phyloP scores from a whole-genome alignment of 176 grass and related monocot genomes.

The Dactylis glomerata region DNA sequence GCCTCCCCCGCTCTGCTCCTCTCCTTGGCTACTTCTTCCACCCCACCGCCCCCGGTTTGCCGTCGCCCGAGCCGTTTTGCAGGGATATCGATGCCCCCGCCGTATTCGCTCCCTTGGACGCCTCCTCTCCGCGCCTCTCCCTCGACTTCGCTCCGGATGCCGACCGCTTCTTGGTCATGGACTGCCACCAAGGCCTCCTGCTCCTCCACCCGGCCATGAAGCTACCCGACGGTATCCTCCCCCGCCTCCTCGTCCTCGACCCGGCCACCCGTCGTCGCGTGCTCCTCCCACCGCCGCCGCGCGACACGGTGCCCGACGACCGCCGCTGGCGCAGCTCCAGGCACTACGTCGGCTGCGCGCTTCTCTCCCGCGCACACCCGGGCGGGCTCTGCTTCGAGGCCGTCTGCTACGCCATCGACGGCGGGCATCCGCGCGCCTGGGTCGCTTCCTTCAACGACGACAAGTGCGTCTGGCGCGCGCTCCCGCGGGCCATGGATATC shows the following conservation, averaged over 20 bases:
- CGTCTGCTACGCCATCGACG: slow-evolving; percentile 6
- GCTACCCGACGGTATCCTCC: not conserved
- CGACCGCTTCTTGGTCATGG: not conserved
- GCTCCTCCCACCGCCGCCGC: not conserved
- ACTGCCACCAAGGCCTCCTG: slow-evolving; percentile 11
- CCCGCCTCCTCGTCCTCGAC: slow-evolving; percentile 2
- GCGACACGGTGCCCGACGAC: not conserved
- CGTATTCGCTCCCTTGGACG: not conserved
- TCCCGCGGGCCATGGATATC: not conserved
- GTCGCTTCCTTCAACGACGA: not conserved
- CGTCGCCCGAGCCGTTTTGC: not conserved
- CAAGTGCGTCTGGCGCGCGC: not conserved
- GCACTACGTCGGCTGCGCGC: not conserved
- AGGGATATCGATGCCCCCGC: not conserved
- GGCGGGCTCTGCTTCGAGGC: not conserved
- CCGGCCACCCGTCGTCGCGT: not conserved
- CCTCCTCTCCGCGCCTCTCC: not conserved
- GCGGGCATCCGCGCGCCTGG: not conserved
- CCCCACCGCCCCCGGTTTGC: not conserved
- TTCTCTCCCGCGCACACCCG: not conserved
- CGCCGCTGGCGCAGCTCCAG: not conserved
- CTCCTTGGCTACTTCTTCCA: not conserved
- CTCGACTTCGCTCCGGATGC: not conserved
- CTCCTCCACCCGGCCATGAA: not conserved
- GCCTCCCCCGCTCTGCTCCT: not conserved